Percentiles rank a stretch among this genome's conserved stretches.
Evolutionary conservation across 2,329 filamentous ascomycete genomes (phyloP).

Genomic region (Phyllosticta ampelicida): DNA sequence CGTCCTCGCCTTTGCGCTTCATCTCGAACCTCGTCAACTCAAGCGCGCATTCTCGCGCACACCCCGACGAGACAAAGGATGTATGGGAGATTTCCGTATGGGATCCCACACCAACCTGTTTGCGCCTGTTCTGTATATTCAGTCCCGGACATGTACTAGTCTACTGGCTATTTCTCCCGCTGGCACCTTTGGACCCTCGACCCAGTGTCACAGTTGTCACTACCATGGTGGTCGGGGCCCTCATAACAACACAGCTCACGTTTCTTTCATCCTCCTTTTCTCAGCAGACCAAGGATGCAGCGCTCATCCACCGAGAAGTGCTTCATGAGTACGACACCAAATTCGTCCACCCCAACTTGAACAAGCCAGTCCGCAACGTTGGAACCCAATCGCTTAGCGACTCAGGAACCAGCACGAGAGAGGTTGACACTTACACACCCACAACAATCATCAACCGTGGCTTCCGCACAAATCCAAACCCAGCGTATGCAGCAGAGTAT

Average conservation of each 20-base stretch:
- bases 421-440: slow-evolving; percentile 53
- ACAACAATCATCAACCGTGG: slow-evolving; percentile 57
- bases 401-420: slow-evolving; percentile 24
- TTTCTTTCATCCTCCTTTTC: slow-evolving; percentile 63
- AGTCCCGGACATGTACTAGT: slow-evolving; percentile 87
- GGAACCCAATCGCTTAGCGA: slow-evolving; percentile 58
- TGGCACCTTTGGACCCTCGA: slow-evolving; percentile 60
- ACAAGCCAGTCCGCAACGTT: slow-evolving; percentile 66
- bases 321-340: slow-evolving; percentile 94
- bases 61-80: slow-evolving; percentile 71
- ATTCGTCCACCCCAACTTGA: slow-evolving; percentile 82
- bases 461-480: slow-evolving; percentile 75
- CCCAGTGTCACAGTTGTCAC: slow-evolving; percentile 82
- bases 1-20: slow-evolving; percentile 68
- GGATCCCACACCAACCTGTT: slow-evolving; percentile 78
- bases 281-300: slow-evolving; percentile 75
- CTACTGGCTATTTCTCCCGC: slow-evolving; percentile 79
- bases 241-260: slow-evolving; percentile 68
- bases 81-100: slow-evolving; percentile 93
- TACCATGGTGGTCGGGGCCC: slow-evolving; percentile 61
- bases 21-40: slow-evolving; percentile 56
- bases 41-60: slow-evolving; percentile 69
- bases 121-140: slow-evolving; percentile 80
- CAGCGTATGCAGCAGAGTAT: slow-evolving; percentile 63
- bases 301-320: slow-evolving; percentile 81